A percentile compares a stretch with the other conserved stretches of the same genome.
These are phyloP conservation scores for Hortaea werneckii DNA, from an alignment of 2,329 filamentous ascomycete species.

Conservation along the genomic window DNA sequence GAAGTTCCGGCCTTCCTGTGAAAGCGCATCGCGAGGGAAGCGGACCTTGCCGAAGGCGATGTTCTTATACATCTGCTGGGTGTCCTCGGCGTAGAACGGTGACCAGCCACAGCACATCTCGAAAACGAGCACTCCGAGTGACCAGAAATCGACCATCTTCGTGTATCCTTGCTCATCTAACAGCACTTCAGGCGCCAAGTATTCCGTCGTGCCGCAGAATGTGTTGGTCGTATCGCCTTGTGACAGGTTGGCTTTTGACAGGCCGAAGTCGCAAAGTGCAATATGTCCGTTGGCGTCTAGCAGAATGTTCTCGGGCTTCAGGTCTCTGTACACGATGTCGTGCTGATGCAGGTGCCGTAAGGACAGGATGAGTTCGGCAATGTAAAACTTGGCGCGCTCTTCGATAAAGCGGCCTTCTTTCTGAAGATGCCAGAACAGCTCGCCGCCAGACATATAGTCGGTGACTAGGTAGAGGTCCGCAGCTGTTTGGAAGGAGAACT, in stretches of 20 bases:
- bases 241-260: constrained; percentile 94
- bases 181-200: constrained; percentile 88
- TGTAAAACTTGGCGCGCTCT: constrained; percentile 94
- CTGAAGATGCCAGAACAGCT: constrained; percentile 97
- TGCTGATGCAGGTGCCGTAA: constrained; percentile 92
- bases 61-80: constrained; percentile 99
- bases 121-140: constrained; percentile 89
- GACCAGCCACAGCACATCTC: constrained; percentile 99
- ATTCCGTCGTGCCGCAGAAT: constrained; percentile 97
- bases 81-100: constrained; percentile 97
- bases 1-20: constrained; percentile 90
- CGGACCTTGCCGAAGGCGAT: constrained; percentile 98
- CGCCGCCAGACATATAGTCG: constrained; percentile 98
- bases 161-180: constrained; percentile 96
- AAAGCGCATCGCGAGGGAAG: constrained; percentile 89
- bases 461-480: constrained; percentile 97
- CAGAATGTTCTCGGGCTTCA: constrained; percentile 96
- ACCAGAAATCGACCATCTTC: constrained; percentile 99
- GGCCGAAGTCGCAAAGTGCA: constrained; percentile 90
- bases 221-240: constrained; percentile 98
- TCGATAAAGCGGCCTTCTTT: constrained; percentile 95
- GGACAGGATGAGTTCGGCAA: constrained; percentile 90
- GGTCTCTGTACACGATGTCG: constrained; percentile 93
- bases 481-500: constrained; percentile 97
- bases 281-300: constrained; percentile 97